Evolutionary conservation across 331 rosid species (phyloP), one percentile per base, ranked within the genome.

Genomic region (Dryas integrifolia): DNA sequence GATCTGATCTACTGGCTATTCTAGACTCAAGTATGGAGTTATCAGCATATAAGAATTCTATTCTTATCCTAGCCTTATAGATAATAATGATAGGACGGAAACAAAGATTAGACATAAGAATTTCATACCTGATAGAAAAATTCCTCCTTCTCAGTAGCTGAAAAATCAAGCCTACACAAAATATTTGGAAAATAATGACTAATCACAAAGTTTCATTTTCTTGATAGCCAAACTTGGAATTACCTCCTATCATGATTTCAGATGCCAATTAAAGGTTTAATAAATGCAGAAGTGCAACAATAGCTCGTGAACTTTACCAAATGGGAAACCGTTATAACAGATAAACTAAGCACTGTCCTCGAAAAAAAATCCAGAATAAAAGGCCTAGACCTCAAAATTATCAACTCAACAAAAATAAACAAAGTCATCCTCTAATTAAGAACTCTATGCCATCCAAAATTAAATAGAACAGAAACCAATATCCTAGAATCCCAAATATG

Each of bases 91-190:
- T 53, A 53, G 12, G 30, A n/a, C 2, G 21, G 24, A n/a, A 6
- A 52, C 7, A 5, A 15, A 52, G 3, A 5, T 15, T 18, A 13
- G 5, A 48, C 7, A 67, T 38, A 57, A 15, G 72, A 72, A 63
- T 56, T 45, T 6, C n/a, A 65, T 75, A 94, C 98, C 98, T 86
- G 91, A 88, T 80, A 77, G 85, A 94, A 89, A 82, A 91, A 88
- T 12, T 81, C 67, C 66, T 88, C 97, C 84, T 82, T 94, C 83
- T 91, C 96, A 63, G 80, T 82, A 72, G 84, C 78, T 5, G 80
- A 76, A 78, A 86, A 84, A 76, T 94, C 97, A 69, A 88, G 91
- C 98, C 98, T 94, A 60, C 78, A 76, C 72, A 80, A 67, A 80
- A 72, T 3, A 64, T 49, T 47, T 46, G 16, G 9, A 48, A 41